These are phyloP conservation scores for Diplodia corticola DNA, from an alignment of 2,329 filamentous ascomycete species.

Conservation along the genomic window DNA sequence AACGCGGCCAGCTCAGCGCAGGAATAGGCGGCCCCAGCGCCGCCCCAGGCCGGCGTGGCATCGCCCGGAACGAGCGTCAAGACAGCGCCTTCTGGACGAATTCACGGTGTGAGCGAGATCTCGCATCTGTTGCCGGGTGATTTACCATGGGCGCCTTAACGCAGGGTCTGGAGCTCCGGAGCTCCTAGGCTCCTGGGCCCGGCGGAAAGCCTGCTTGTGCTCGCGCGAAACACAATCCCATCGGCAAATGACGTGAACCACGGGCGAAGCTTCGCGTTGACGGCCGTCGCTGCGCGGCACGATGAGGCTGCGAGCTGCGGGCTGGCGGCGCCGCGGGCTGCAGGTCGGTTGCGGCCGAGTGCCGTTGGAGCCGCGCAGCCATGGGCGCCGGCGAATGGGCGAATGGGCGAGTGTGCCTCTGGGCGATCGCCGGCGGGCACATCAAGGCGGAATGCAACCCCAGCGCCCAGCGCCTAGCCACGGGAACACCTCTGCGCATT, in stretches of 20 bases:
- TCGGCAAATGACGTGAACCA: background rate
- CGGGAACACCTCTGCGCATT: background rate
- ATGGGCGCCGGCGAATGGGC: constrained; percentile 6
- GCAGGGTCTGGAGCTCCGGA: constrained; percentile 1
- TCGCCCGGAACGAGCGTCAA: background rate
- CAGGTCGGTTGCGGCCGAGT: constrained; percentile 13
- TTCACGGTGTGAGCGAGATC: background rate
- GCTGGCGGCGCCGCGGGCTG: background rate
- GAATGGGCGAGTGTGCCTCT: background rate
- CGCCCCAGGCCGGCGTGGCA: background rate
- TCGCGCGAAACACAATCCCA: background rate
- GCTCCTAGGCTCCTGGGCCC: background rate
- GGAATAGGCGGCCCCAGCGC: background rate
- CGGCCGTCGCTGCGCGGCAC: background rate
- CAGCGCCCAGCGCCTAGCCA: background rate
- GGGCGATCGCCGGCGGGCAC: constrained; percentile 14
- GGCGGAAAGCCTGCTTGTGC: background rate
- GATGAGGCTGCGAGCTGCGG: background rate
- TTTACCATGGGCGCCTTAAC: constrained; percentile 13
- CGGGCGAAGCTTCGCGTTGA: background rate
- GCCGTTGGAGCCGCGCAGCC: constrained; percentile 18
- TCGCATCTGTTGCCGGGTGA: constrained; percentile 12
- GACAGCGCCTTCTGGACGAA: background rate
- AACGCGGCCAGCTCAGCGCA: constrained; percentile 7
- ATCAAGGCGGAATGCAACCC: constrained; percentile 15